Base-by-base conservation (phyloP, 495 filamentous ascomycete species). In the Bacidia gigantensis region DNA sequence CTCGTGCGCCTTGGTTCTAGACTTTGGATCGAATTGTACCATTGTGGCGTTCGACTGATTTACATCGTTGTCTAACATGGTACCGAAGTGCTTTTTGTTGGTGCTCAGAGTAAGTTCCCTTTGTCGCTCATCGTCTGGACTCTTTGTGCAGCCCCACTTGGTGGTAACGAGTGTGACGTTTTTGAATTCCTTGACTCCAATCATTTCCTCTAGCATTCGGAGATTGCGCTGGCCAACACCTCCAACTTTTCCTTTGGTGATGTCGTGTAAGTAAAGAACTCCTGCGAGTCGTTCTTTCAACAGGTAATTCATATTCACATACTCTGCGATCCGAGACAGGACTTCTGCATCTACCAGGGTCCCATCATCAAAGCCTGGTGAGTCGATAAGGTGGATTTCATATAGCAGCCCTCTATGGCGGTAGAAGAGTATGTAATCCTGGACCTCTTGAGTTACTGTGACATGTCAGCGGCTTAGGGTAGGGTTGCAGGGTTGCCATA, bases 331-430 rank as follows among this genome's bases (percentile, higher is more conserved):
- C 2, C 32, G 17, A 5, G 42, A 51, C 18, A 58, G 26, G 22
- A 58, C 49, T 26, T 49, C 17, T 2, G 17, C 42, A 17, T 56
- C 48, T 22, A n/a, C 12, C n/a, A 39, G 10, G 35, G 24, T 45
- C 12, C 46, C 47, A 18, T 58, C 56, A 26, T 51, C 46, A 24
- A 55, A 58, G 22, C 52, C 56, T 23, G 56, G 52, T 14, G 45
- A 54, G 35, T 58, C 56, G 26, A 54, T 51, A 11, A 58, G 52
- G 35, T 57, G 55, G 17, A 57, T 26, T 41, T 53, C 50, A 38
- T 57, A 57, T 1, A 43, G 11, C 2, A 48, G 35, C 26, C 23
- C 32, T 9, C 41, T 17, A 11, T 50, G 21, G 11, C 23, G 26
- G 17, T 49, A 49, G 17, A 24, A 20, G 11, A 53, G 20, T 14